Base-by-base conservation (phyloP, 768 basidiomycete genomes). In the Lanmaoa pseudosensibilis region DNA sequence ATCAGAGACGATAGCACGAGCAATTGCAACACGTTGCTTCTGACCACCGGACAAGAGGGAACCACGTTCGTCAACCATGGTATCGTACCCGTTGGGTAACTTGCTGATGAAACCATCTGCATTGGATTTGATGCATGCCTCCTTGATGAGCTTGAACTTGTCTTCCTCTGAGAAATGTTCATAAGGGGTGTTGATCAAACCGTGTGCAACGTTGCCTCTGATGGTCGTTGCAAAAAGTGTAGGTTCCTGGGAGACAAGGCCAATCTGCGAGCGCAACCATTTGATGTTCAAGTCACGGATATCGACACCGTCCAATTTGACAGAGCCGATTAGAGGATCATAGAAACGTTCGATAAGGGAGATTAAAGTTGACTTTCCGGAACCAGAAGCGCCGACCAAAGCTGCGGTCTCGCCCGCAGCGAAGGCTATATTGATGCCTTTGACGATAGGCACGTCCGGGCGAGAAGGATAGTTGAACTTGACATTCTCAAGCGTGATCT, bases 231-330 rank as follows among this genome's bases (percentile, higher is more conserved):
- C 88, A 70, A 94, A 95, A 1, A 95, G 78, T 0, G 82, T 86
- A 2, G 93, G 93, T 69, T 95, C 93, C 69, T 95, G 92, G 0
- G 88, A 89, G 1, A 95, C 93, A 0, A 95, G 81, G 49, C 92
- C 92, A 46, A 95, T 90, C 69, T 94, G 91, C 11, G 83, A 83
- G 39, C 93, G 85, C 45, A 95, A 71, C 93, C 92, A 95, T 59
- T 83, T 88, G 54, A 94, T 65, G 65, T 94, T 94, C 46, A 95
- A 78, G 7, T 85, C 78, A 69, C 80, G 86, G 64, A 95, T 63
- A 63, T 94, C 79, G 23, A 79, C 65, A 8, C 92, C 91, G 56
- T 96, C 93, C 5, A 93, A 77, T 58, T 81, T 84, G 66, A 94
- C 83, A 16, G 67, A 62, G 18, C 93, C 93, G 1, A 73, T 71